Conservation (phyloP, 2,329 filamentous ascomycete genomes). For the Botrytis fabae region DNA sequence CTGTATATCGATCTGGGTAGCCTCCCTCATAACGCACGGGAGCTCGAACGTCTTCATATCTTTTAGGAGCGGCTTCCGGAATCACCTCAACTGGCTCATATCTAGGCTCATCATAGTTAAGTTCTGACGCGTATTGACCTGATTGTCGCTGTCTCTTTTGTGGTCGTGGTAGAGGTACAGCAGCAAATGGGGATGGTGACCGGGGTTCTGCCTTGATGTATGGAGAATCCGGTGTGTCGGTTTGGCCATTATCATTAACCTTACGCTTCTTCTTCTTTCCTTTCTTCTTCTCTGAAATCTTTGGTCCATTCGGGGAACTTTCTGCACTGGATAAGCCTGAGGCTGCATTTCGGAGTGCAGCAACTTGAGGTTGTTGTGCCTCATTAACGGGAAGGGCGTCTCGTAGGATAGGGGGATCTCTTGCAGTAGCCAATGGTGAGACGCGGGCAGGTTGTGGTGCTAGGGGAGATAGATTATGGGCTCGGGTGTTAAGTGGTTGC, state of each 20-base stretch:
- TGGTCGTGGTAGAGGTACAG: constrained; percentile 54
- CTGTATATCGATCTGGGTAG: constrained; percentile 34
- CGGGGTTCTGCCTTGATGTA: constrained; percentile 66
- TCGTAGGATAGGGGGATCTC: constrained; percentile 39
- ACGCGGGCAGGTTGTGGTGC: constrained; percentile 75
- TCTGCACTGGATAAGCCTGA: constrained; percentile 56
- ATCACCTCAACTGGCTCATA: constrained; percentile 42
- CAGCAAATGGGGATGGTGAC: constrained; percentile 60
- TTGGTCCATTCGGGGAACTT: constrained; percentile 54
- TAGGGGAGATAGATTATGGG: constrained; percentile 70
- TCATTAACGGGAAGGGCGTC: constrained; percentile 34
- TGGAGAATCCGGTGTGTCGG: constrained; percentile 49
- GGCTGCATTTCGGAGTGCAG: constrained; percentile 53
- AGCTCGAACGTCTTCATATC: constrained; percentile 30
- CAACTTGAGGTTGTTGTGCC: constrained; percentile 53
- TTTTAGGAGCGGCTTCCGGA: constrained; percentile 28
- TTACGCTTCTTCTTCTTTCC: constrained; percentile 56
- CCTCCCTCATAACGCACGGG: constrained; percentile 30
- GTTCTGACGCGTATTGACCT: constrained; percentile 45
- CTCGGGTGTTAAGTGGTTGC: constrained; percentile 51
- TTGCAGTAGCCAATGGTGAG: constrained; percentile 55
- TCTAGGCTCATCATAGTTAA: constrained; percentile 49
- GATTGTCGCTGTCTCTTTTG: constrained; percentile 57
- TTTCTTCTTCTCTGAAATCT: constrained; percentile 52
- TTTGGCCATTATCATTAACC: constrained; percentile 43